Evolutionary conservation across 345 rosid genomes (phyloP), one percentile per base, ranked within the genome.

Genomic region (Brassica juncea): DNA sequence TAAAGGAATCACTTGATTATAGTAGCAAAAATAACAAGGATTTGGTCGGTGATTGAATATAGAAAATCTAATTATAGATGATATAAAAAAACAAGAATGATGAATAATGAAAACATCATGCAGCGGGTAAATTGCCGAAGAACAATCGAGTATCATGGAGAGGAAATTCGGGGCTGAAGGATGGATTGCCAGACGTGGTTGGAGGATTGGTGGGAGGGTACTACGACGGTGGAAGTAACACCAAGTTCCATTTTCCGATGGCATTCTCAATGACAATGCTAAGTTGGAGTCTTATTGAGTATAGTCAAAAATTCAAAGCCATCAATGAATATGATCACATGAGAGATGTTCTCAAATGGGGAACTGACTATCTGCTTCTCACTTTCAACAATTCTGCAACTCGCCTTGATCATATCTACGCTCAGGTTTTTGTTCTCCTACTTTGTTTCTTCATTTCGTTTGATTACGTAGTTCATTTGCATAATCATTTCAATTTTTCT

Each of bases 271-370:
- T 92, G 92, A 89, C 98, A 4, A 87, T 94, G 97, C 83, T 94
- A 21, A 94, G 98, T 80, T 94, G 98, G 98, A 94, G 98, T 78
- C 85, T 89, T 5, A 88, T 94, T 68, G 97, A 94, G 74, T 94
- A 94, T 84, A 77, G 64, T 11, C 89, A 90, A 66, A 94, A 94
- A 72, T 92, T 81, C 68, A 14, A 84, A 52, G 86, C 90, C 21
- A 86, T 88, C 77, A 74, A 76, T 14, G 98, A 90, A 77, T 86
- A 86, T 75, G 68, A 86, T 59, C 97, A 94, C 59, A 70, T 82
- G 68, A 77, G 85, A 34, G 97, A 92, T 25, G 85, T 92, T 85
- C 87, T 92, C 68, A 86, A 86, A 67, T 90, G 94, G 96, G 97
- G 97, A 5, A 86, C 97, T 31, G 98, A 94, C 81, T 94, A 94